A percentile compares a stretch with the other conserved stretches of the same genome.
phyloP scores from a whole-genome alignment of 192 early-diverging fungal genomes.

The Coemansia sp. region DNA sequence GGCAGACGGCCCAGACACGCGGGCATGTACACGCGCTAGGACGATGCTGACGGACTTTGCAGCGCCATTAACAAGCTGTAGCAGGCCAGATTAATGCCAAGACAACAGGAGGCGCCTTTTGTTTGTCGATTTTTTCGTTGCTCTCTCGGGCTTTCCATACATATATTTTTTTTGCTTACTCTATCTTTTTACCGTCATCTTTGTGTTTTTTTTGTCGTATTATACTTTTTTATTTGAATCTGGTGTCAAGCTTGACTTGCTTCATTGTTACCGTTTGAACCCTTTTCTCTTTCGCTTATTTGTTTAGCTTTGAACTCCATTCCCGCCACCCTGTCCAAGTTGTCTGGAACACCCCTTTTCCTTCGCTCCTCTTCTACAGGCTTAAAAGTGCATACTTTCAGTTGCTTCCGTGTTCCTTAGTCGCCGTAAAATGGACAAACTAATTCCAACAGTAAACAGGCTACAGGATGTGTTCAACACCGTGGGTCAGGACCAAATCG shows the following conservation, averaged over 20 bases:
- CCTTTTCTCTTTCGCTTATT: slow-evolving; percentile 1
- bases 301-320: not conserved
- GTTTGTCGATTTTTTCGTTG: slow-evolving; percentile 1
- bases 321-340: not conserved
- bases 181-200: slow-evolving; percentile 1
- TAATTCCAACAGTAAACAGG: slow-evolving; percentile 80
- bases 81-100: not conserved
- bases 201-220: slow-evolving; percentile 6
- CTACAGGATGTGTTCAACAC: slow-evolving; percentile 81
- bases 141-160: not conserved
- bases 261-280: not conserved
- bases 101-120: not conserved
- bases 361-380: not conserved
- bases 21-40: not conserved
- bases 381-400: no score
- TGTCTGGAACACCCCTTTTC: not conserved
- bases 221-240: not conserved
- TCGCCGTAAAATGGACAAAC: slow-evolving; percentile 63
- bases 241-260: not conserved
- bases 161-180: not conserved
- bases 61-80: no score
- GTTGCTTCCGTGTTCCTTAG: slow-evolving; percentile 3
- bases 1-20: not conserved
- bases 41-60: not conserved
- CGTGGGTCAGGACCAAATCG: slow-evolving; percentile 71